Percentiles rank a stretch among this genome's conserved stretches.
Evolutionary conservation across 2,329 filamentous ascomycete genomes (phyloP).

Genomic region (Hymenoscyphus repandus): DNA sequence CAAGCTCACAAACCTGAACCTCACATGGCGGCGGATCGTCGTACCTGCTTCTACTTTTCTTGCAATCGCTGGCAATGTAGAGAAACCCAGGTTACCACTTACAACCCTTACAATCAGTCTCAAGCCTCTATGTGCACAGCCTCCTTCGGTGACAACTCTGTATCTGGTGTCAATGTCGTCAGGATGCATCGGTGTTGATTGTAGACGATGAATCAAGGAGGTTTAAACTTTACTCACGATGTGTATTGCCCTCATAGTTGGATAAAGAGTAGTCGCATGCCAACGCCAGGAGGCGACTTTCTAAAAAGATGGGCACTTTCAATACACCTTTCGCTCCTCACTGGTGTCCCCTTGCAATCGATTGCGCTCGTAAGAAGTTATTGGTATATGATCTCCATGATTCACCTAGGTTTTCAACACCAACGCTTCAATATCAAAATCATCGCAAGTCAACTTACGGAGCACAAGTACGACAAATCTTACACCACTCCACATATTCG

Average conservation of each 20-base stretch:
- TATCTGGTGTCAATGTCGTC: conserved; percentile 16
- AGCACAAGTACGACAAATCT: conserved; percentile 12
- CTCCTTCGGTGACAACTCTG: background rate
- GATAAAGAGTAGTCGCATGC: conserved; percentile 20
- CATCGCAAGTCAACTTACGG: conserved; percentile 21
- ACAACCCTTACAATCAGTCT: background rate
- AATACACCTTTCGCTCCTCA: conserved; percentile 15
- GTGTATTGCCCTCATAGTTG: background rate
- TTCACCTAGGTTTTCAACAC: conserved; percentile 1
- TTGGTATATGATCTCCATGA: conserved; percentile 18
- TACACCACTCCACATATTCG: background rate
- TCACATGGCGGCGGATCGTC: background rate
- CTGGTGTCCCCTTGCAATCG: conserved; percentile 25
- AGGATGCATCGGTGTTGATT: conserved; percentile 14
- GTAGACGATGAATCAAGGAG: conserved; percentile 8
- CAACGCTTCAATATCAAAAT: conserved; percentile 12
- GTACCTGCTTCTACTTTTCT: background rate
- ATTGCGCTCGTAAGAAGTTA: conserved; percentile 11
- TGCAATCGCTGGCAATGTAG: background rate
- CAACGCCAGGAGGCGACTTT: conserved; percentile 21
- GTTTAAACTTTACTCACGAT: conserved; percentile 1
- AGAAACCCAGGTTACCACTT: no score
- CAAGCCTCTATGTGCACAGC: conserved; percentile 5
- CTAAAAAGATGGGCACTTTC: conserved; percentile 26
- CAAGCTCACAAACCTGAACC: no score